A percentile compares a stretch with the other conserved stretches of the same genome.
phyloP scores from a whole-genome alignment of 768 basidiomycete genomes.

The Coprinopsis cinerea region DNA sequence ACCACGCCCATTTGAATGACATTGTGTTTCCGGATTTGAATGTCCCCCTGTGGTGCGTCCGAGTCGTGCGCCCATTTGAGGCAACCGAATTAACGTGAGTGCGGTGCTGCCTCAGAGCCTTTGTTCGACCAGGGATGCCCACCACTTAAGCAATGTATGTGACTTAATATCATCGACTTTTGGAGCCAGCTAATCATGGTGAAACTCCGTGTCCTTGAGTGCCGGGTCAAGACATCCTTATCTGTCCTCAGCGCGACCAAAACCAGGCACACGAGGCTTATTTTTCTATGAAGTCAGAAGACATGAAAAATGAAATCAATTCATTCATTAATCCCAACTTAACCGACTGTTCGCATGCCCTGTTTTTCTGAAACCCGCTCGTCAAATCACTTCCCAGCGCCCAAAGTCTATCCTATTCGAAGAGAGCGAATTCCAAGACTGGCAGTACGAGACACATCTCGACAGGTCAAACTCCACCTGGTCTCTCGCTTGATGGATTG shows the following conservation, averaged over 20 bases:
- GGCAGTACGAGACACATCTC: slow-evolving; percentile 61
- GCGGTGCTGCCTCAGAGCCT: background rate
- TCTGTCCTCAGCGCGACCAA: no score
- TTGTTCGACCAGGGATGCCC: background rate
- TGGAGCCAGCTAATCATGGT: no score
- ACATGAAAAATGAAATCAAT: background rate
- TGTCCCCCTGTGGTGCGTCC: background rate
- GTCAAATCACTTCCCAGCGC: background rate
- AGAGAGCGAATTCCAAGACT: background rate
- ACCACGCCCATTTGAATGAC: background rate
- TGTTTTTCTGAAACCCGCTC: no score
- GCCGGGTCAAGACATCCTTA: no score
- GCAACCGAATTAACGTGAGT: no score
- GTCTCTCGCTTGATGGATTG: slow-evolving; percentile 48
- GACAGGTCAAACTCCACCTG: slow-evolving; percentile 81
- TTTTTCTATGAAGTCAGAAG: no score
- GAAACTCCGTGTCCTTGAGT: no score
- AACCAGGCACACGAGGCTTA: no score
- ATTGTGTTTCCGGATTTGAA: background rate
- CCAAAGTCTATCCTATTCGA: background rate
- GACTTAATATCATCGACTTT: no score
- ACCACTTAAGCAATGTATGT: background rate
- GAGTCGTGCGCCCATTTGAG: background rate
- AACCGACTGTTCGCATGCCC: no score
- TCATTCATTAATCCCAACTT: background rate